Evolutionary conservation across 2,329 filamentous ascomycete species (phyloP).

Genomic region (Elsinoe batatas): DNA sequence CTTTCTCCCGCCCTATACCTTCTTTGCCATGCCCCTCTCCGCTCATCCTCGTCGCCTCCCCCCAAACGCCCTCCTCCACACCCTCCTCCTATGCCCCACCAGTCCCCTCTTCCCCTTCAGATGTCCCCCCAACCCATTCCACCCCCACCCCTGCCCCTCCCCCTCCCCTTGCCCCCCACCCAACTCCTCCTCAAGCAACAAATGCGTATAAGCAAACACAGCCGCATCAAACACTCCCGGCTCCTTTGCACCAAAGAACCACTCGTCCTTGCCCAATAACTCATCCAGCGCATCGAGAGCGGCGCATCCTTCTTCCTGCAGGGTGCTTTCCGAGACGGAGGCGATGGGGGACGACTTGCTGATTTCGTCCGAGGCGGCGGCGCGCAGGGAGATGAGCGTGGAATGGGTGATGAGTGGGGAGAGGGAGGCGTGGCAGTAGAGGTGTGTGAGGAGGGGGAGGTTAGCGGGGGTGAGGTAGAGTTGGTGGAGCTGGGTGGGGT

Average conservation of each 20-base stretch:
- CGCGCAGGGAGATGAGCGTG: slow-evolving; percentile 56
- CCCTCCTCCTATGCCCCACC: slow-evolving; percentile 52
- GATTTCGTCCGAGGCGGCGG: slow-evolving; percentile 66
- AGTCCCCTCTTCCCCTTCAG: slow-evolving; percentile 52
- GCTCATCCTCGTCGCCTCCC: slow-evolving; percentile 13
- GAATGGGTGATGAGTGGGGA: slow-evolving; percentile 53
- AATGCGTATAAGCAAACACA: slow-evolving; percentile 80
- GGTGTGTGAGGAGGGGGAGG: slow-evolving; percentile 51
- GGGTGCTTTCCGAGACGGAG: slow-evolving; percentile 35
- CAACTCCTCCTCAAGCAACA: slow-evolving; percentile 58
- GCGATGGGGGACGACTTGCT: slow-evolving; percentile 46
- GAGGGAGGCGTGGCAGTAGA: slow-evolving; percentile 58
- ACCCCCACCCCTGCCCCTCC: slow-evolving; percentile 50
- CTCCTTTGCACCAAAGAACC: slow-evolving; percentile 48
- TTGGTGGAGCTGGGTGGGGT: slow-evolving; percentile 51
- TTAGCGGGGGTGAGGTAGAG: slow-evolving; percentile 69
- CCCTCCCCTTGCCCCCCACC: slow-evolving; percentile 49
- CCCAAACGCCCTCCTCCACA: slow-evolving; percentile 32
- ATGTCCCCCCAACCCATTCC: slow-evolving; percentile 48
- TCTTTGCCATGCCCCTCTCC: background rate
- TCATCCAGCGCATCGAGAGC: slow-evolving; percentile 54
- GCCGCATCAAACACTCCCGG: slow-evolving; percentile 78
- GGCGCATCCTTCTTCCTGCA: slow-evolving; percentile 51
- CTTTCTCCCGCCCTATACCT: background rate
- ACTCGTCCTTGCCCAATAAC: slow-evolving; percentile 47